These are phyloP conservation scores for Bremia lactucae DNA, from an alignment of 352 stramenopile genomes.

Conservation along the genomic window DNA sequence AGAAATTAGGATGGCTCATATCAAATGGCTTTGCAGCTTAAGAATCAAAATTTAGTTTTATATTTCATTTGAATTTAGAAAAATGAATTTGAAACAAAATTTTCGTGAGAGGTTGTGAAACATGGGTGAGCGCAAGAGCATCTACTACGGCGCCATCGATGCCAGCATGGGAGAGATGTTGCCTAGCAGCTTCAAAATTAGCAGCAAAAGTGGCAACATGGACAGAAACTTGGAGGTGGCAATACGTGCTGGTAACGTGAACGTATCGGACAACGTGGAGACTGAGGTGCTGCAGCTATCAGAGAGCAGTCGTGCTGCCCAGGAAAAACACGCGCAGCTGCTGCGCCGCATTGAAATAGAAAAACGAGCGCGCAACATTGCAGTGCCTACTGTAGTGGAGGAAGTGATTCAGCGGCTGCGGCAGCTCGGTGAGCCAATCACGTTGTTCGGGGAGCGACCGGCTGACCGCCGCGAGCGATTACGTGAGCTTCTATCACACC, in stretches of 20 bases:
- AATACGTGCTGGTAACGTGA: constrained; percentile 76
- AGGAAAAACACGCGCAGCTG: constrained; percentile 83
- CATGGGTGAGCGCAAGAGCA: constrained; percentile 67
- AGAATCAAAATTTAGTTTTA: too few relatives aligned
- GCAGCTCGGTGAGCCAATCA: constrained; percentile 85
- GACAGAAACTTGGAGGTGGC: constrained; percentile 46
- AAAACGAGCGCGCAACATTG: constrained; percentile 82
- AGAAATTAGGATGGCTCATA: too few relatives aligned
- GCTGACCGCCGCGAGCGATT: constrained; percentile 91
- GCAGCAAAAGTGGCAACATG: background rate
- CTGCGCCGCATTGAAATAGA: constrained; percentile 86
- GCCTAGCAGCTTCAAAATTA: constrained; percentile 29
- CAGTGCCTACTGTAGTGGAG: constrained; percentile 88
- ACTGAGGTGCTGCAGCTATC: constrained; percentile 80
- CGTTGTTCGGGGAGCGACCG: constrained; percentile 92
- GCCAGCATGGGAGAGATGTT: constrained; percentile 23
- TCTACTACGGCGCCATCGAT: constrained; percentile 75
- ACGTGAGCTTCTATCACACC: constrained; percentile 78
- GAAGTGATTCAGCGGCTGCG: constrained; percentile 88
- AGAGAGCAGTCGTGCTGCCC: constrained; percentile 65
- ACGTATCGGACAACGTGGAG: constrained; percentile 59
- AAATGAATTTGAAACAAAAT: too few relatives aligned
- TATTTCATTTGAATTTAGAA: too few relatives aligned
- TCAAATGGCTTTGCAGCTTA: too few relatives aligned
- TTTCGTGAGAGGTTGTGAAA: too few relatives aligned